Evolutionary conservation across 495 filamentous ascomycete genomes (phyloP).

Genomic region (Acidomyces sp.): DNA sequence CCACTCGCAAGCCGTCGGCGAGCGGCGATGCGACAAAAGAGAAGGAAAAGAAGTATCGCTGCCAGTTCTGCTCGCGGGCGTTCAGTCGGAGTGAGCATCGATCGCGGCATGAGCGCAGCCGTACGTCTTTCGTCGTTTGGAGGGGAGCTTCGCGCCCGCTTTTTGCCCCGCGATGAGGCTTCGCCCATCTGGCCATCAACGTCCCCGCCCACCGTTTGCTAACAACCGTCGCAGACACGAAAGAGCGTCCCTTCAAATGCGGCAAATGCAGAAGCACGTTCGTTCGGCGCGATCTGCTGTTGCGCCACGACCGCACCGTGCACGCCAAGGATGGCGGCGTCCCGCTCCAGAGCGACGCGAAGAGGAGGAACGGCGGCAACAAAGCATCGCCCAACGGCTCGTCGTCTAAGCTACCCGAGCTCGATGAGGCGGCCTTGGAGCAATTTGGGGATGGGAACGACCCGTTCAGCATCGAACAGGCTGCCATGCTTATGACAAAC

Average conservation of each 20-base stretch:
- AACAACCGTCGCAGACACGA: slow-evolving; percentile 57
- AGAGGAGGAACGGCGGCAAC: slow-evolving; percentile 56
- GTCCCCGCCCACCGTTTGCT: too few relatives aligned
- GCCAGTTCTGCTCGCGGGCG: slow-evolving; percentile 93
- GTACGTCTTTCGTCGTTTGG: slow-evolving; percentile 48
- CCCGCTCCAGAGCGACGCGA: slow-evolving; percentile 86
- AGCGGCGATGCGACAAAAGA: slow-evolving; percentile 1
- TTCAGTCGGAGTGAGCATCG: slow-evolving; percentile 96
- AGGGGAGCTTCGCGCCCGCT: slow-evolving; percentile 3
- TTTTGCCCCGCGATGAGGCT: neutral
- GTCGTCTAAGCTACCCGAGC: slow-evolving; percentile 65
- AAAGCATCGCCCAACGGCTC: slow-evolving; percentile 51
- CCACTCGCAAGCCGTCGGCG: slow-evolving; percentile 23
- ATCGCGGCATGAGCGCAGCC: slow-evolving; percentile 91
- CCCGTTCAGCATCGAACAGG: slow-evolving; percentile 93
- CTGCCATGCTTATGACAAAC: slow-evolving; percentile 97
- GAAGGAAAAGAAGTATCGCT: slow-evolving; percentile 88
- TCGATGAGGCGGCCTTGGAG: slow-evolving; percentile 81
- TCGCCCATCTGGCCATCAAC: too few relatives aligned
- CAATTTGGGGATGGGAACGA: slow-evolving; percentile 91
- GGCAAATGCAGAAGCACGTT: slow-evolving; percentile 97
- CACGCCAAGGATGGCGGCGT: slow-evolving; percentile 97
- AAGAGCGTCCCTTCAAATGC: slow-evolving; percentile 98
- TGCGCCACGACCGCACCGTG: slow-evolving; percentile 95
- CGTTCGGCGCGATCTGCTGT: slow-evolving; percentile 86